Evolutionary conservation across 2,329 filamentous ascomycete genomes (phyloP), one percentile per base, ranked within the genome.

Genomic region (Colletotrichum tanaceti): DNA sequence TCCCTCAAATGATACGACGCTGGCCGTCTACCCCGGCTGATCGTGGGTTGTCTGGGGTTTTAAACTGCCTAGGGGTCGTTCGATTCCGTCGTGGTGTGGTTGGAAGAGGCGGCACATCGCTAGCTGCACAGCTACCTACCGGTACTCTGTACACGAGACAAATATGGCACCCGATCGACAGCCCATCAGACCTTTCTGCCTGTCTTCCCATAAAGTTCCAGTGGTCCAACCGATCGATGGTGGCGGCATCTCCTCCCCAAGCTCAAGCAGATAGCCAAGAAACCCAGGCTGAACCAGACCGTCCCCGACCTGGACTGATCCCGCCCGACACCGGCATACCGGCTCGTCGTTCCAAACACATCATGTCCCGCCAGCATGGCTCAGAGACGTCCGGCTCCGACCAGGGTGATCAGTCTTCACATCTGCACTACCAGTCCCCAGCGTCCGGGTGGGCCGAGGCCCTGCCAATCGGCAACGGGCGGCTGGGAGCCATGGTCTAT

Each of bases 401-500:
- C 38, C 32, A 63, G 52, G 46, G 32, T 44, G 18, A 61, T 22
- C 24, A 43, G 13, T 59, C 68, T 28, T 47, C 70, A n/a, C 64
- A 62, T 24, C 73, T 78, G 22, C 71, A 75, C 65, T 79, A 78
- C 70, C 69, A 38, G 16, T 64, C 63, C 35, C 77, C 77, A 10
- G 77, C 77, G 13, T 62, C 71, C 41, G 71, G 73, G 70, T 79
- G 78, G 77, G 59, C 73, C 74, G 68, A 73, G 49, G 71, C 70
- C 6, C 67, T 83, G 2, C 82, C 81, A 14, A 76, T 84, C 62
- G 82, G 83, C 22, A 84, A 84, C 71, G 82, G 83, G 39, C 78
- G 82, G 53, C 66, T 75, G 5, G 73, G 74, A 24, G 72, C 71
- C 38, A 82, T 83, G 79, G 72, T 83, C 39, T 79, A 81, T 71